A percentile compares a stretch with the other conserved stretches of the same genome.
phyloP scores from a whole-genome alignment of 2,329 filamentous ascomycete species.

The Penicillium vulpinum region DNA sequence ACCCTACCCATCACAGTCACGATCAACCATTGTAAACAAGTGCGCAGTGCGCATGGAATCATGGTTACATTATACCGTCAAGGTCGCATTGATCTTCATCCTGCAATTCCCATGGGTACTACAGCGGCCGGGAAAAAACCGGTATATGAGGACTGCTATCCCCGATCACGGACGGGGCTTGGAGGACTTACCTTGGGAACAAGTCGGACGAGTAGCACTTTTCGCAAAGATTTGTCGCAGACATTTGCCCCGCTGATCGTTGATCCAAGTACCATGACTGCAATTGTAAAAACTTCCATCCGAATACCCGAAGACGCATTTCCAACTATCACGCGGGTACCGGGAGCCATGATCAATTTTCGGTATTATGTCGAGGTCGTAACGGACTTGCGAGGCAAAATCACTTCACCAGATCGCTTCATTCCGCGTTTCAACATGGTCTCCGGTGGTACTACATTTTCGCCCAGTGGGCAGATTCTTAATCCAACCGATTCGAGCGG shows the following conservation, averaged over 20 bases:
- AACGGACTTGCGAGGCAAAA: constrained; percentile 84
- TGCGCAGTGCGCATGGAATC: constrained; percentile 89
- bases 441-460: constrained; percentile 45
- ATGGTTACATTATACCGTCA: constrained; percentile 91
- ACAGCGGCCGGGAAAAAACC: constrained; percentile 66
- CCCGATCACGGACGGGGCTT: constrained; percentile 81
- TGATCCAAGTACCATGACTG: constrained; percentile 73
- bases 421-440: constrained; percentile 58
- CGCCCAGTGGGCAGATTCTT: constrained; percentile 42
- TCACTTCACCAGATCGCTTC: constrained; percentile 71
- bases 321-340: constrained; percentile 85
- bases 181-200: constrained; percentile 84
- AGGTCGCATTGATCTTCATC: constrained; percentile 81
- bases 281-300: constrained; percentile 78
- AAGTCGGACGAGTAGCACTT: constrained; percentile 84
- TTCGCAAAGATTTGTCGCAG: constrained; percentile 91
- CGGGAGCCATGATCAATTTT: constrained; percentile 92
- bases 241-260: constrained; percentile 85
- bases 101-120: constrained; percentile 59
- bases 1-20: constrained; percentile 74
- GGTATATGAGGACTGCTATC: constrained; percentile 81
- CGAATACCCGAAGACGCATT: constrained; percentile 88
- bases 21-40: constrained; percentile 82
- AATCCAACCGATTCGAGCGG: constrained; percentile 34
- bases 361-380: constrained; percentile 92